Evolutionary conservation across 2,329 filamentous ascomycete genomes (phyloP), one percentile per base, ranked within the genome.

Genomic region (Zasmidium citrigriseum): DNA sequence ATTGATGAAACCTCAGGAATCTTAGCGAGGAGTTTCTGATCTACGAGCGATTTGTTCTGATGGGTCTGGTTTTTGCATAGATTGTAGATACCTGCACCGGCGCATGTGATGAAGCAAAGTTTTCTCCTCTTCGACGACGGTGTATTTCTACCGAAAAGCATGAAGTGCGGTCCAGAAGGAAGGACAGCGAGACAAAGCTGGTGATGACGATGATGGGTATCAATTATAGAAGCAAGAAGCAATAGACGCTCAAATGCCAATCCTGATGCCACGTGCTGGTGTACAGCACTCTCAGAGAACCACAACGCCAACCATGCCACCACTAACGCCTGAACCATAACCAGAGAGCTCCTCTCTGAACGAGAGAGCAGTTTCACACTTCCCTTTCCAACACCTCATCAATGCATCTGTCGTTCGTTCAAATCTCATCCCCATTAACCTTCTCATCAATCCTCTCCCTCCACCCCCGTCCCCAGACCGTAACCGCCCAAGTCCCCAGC

Each of bases 401-500:
- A 10, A 47, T 3, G 18, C 45, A 4, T 47, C 45, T 47, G 9
- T 47, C 44, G 16, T 18, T 46, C 18, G 44, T 46, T 46, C 16
- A 18, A 46, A 22, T 12, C 11, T 58, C 52, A 27, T 63, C 60
- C 23, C 50, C 58, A 23, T 66, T 61, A 18, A 62, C 63, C 4
- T 55, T 55, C 14, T 53, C 27, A 46, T 65, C 48, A 7, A 70
- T 55, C 29, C 27, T 62, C 29, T 67, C 65, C 54, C 66, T 63
- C 67, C 64, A 69, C 16, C 52, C 50, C 57, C 54, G 34, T 4
- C 62, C 64, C 63, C 56, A 67, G 14, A 52, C 48, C 41, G 61
- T 55, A n/a, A 79, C 81, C 1, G 79, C 71, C 74, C 78, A 81
- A 0, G 82, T 75, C 7, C 75, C 75, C 0, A 69, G 66, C 0